These are phyloP conservation scores for Cyanidium caldarium DNA, from an alignment of 23 red algal species.

Conservation along the genomic window DNA sequence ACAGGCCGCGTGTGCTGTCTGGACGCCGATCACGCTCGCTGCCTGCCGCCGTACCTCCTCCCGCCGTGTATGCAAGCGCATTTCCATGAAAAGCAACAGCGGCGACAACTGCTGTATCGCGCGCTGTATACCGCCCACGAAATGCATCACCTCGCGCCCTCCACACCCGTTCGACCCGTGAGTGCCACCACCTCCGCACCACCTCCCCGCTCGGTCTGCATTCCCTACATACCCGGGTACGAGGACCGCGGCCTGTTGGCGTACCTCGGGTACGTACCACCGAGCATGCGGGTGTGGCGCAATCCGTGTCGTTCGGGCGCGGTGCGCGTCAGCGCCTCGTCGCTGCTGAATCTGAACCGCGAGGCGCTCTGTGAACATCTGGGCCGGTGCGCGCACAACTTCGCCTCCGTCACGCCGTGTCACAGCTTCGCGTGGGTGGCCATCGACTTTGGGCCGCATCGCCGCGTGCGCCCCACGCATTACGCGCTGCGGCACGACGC, in stretches of 20 bases:
- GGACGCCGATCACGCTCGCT: no score
- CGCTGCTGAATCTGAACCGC: constrained; percentile 1
- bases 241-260: not conserved
- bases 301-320: not conserved
- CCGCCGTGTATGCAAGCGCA: no score
- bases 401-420: not conserved
- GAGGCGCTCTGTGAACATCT: not conserved
- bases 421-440: not conserved
- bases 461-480: not conserved
- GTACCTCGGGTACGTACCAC: not conserved
- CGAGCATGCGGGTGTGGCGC: not conserved
- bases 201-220: no score
- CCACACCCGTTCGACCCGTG: no score
- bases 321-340: not conserved
- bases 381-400: not conserved
- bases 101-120: no score
- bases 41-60: no score
- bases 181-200: no score
- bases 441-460: not conserved
- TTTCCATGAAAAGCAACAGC: no score
- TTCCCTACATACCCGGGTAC: not conserved
- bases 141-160: no score
- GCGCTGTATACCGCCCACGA: no score
- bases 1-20: no score
- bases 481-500: not conserved